phyloP scores from a whole-genome alignment of 1,284 basidiomycete genomes.

The Golubevia sp. region DNA sequence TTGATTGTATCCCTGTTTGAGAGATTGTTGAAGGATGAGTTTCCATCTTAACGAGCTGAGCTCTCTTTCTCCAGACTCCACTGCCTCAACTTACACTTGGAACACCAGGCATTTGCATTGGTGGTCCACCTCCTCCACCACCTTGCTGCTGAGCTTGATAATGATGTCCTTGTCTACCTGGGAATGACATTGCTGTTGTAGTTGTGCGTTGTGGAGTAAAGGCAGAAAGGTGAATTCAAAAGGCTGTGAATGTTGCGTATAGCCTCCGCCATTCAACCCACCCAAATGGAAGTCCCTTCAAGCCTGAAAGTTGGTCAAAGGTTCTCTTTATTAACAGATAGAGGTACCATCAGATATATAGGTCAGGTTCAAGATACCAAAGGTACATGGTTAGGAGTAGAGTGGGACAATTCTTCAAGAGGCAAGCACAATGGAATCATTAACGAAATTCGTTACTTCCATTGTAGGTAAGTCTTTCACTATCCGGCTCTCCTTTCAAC shows the following conservation, averaged over 20 bases:
- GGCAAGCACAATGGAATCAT: slow-evolving; percentile 87
- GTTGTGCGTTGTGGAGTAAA: too few species aligned
- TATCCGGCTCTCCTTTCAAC: slow-evolving; percentile 5
- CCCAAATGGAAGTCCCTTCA: neutral
- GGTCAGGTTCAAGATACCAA: slow-evolving; percentile 72
- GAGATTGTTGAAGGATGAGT: neutral
- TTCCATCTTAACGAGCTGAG: neutral
- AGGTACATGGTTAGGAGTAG: slow-evolving; percentile 85
- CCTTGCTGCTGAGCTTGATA: slow-evolving; percentile 28
- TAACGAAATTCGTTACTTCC: slow-evolving; percentile 78
- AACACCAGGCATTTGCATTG: too few species aligned
- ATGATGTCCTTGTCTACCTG: slow-evolving; percentile 41
- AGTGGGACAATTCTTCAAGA: slow-evolving; percentile 84
- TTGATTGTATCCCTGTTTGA: neutral
- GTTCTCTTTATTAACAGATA: neutral
- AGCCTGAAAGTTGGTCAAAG: neutral
- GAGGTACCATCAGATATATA: slow-evolving; percentile 73
- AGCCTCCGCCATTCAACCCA: neutral
- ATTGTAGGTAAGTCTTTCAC: slow-evolving; percentile 72
- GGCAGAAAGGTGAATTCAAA: too few species aligned
- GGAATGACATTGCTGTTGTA: slow-evolving; percentile 31
- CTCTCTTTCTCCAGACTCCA: neutral
- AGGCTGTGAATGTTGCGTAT: too few species aligned
- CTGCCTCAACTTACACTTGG: slow-evolving; percentile 3
- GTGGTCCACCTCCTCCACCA: slow-evolving; percentile 13